These are phyloP conservation scores for Aspergillus luchuensis DNA, from an alignment of 2,329 filamentous ascomycete genomes.

Conservation along the genomic window DNA sequence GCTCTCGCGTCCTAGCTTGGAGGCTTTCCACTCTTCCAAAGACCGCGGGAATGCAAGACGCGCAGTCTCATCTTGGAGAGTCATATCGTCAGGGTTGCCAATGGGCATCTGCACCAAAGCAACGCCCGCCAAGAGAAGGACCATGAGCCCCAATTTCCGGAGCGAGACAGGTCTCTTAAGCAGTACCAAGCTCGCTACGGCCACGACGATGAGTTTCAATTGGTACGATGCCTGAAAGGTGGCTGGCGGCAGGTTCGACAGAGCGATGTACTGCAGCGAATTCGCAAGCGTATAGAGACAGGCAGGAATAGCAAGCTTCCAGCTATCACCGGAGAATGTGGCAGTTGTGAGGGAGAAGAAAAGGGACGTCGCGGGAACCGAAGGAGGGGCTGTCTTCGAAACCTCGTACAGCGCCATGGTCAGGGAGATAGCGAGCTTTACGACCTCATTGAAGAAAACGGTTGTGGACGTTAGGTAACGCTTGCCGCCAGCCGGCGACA, in stretches of 20 bases:
- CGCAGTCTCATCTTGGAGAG: slow-evolving; percentile 62
- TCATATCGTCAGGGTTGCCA: slow-evolving; percentile 54
- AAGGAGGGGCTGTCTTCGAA: slow-evolving; percentile 73
- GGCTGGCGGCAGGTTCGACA: slow-evolving; percentile 87
- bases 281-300: slow-evolving; percentile 89
- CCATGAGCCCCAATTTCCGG: slow-evolving; percentile 77
- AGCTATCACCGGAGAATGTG: slow-evolving; percentile 87
- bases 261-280: slow-evolving; percentile 86
- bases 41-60: slow-evolving; percentile 73
- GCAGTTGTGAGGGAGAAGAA: slow-evolving; percentile 77
- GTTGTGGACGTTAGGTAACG: slow-evolving; percentile 93
- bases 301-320: slow-evolving; percentile 91
- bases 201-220: slow-evolving; percentile 88
- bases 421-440: slow-evolving; percentile 84
- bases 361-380: slow-evolving; percentile 76
- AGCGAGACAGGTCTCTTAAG: slow-evolving; percentile 69
- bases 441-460: slow-evolving; percentile 87
- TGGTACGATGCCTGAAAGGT: slow-evolving; percentile 94
- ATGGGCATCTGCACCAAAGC: slow-evolving; percentile 80
- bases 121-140: slow-evolving; percentile 79
- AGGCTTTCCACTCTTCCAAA: slow-evolving; percentile 70
- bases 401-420: slow-evolving; percentile 87
- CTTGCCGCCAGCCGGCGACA: slow-evolving; percentile 80
- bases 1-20: slow-evolving; percentile 49
- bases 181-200: slow-evolving; percentile 80